Conservation (phyloP, 129 eudicot species). For the Centrapalus pauciflorus region DNA sequence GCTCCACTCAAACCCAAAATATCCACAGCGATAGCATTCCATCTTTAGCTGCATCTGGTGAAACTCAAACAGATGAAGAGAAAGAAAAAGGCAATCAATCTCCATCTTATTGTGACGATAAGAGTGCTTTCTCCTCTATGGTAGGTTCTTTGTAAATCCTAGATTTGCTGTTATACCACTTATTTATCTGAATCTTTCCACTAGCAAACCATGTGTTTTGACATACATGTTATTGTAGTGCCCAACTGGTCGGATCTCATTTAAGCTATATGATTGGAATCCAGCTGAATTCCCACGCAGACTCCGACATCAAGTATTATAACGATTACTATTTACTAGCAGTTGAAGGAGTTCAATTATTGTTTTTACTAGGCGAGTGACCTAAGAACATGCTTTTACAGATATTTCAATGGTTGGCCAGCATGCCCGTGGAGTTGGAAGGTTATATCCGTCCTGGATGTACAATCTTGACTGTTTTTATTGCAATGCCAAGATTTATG, state of each 20-base stretch:
- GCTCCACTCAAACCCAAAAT: slow-evolving; percentile 41
- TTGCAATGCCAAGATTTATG: slow-evolving; percentile 79
- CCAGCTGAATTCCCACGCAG: slow-evolving; percentile 98
- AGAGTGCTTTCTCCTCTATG: slow-evolving; percentile 66
- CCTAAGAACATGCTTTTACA: slow-evolving; percentile 29
- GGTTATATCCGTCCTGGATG: slow-evolving; percentile 99
- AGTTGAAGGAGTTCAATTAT: slow-evolving; percentile 17
- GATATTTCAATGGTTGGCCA: slow-evolving; percentile 97
- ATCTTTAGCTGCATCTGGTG: slow-evolving; percentile 56
- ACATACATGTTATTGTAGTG: slow-evolving; percentile 46
- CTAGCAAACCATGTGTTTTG: neutral
- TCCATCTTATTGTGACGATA: slow-evolving; percentile 61
- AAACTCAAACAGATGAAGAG: slow-evolving; percentile 58
- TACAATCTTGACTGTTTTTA: slow-evolving; percentile 75
- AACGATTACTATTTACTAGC: slow-evolving; percentile 44
- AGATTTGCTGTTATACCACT: neutral
- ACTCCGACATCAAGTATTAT: slow-evolving; percentile 84
- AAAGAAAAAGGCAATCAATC: slow-evolving; percentile 47
- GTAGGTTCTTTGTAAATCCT: slow-evolving; percentile 30
- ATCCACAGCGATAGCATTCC: slow-evolving; percentile 44
- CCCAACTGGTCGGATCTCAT: slow-evolving; percentile 89
- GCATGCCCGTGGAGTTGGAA: slow-evolving; percentile 98
- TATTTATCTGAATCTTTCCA: neutral
- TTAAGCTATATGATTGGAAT: slow-evolving; percentile 97
- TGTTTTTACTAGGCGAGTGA: slow-evolving; percentile 28